These are phyloP conservation scores for Coniferiporia weirii DNA, from an alignment of 1,284 basidiomycete species.

Conservation along the genomic window DNA sequence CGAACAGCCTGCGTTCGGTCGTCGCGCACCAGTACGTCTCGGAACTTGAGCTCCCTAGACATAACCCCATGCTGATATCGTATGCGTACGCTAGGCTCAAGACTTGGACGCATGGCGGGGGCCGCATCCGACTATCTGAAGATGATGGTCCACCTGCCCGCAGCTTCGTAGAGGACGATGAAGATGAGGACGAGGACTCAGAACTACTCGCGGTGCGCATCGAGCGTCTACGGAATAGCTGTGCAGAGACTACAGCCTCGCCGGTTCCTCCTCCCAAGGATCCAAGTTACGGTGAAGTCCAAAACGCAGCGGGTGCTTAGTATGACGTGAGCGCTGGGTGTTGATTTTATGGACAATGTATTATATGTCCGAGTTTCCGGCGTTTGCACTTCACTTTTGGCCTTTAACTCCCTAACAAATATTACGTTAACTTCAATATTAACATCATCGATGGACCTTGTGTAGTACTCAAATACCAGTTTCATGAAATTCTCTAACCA, in stretches of 20 bases:
- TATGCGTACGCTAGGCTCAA: slow-evolving; percentile 42
- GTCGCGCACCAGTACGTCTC: slow-evolving; percentile 59
- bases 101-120: slow-evolving; percentile 49
- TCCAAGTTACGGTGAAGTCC: neutral
- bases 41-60: neutral
- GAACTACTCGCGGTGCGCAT: slow-evolving; percentile 17
- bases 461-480: no score
- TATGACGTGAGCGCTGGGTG: no score
- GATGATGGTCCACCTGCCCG: slow-evolving; percentile 66
- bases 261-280: neutral
- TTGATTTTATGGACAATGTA: no score
- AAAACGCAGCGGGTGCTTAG: no score
- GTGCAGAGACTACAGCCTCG: neutral
- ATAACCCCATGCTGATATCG: neutral
- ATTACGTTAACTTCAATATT: no score
- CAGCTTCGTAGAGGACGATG: slow-evolving; percentile 59
- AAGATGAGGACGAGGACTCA: slow-evolving; percentile 36
- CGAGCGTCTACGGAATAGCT: slow-evolving; percentile 5
- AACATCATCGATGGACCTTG: no score
- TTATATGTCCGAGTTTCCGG: no score
- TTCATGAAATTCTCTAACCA: no score
- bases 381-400: no score
- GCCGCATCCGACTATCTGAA: slow-evolving; percentile 60
- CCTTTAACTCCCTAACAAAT: no score
- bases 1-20: slow-evolving; percentile 49